Evolutionary conservation across 345 rosid genomes (phyloP).

Genomic region (Clarkia xantiana): DNA sequence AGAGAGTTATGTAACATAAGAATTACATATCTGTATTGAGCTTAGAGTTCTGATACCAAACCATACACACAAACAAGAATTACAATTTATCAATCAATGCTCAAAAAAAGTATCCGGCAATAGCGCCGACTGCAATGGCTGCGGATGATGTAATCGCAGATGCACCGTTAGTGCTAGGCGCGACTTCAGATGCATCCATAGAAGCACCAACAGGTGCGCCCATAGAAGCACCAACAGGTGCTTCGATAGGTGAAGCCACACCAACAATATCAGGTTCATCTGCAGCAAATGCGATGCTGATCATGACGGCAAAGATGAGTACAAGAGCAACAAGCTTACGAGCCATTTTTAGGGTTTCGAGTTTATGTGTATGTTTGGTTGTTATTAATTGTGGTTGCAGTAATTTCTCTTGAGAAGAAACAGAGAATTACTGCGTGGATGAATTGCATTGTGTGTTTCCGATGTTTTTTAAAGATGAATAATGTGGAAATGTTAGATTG

Average conservation of each 20-base stretch:
- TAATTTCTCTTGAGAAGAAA: background rate
- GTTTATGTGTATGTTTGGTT: too few species aligned
- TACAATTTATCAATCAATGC: too few species aligned
- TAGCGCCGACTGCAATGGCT: background rate
- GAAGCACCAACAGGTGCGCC: background rate
- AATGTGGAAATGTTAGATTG: too few species aligned
- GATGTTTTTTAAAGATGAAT: too few species aligned
- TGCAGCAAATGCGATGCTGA: slow-evolving; percentile 4
- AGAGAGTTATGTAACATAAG: too few species aligned
- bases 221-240: slow-evolving; percentile 5
- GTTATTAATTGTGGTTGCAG: background rate
- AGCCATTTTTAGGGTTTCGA: slow-evolving; percentile 1
- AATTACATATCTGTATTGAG: too few species aligned
- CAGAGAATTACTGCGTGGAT: too few species aligned
- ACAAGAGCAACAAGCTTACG: slow-evolving; percentile 2
- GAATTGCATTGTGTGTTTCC: too few species aligned
- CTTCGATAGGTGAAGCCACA: background rate
- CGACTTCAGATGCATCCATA: background rate
- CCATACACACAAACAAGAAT: too few species aligned
- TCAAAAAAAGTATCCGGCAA: slow-evolving; percentile 9
- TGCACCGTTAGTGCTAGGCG: background rate
- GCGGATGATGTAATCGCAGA: background rate
- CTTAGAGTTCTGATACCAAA: too few species aligned
- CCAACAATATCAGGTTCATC: background rate
- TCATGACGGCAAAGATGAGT: slow-evolving; percentile 1